A percentile compares a stretch with the other conserved stretches of the same genome.
Evolutionary conservation across 1,284 basidiomycete species (phyloP).

Genomic region (Boletus mariae): DNA sequence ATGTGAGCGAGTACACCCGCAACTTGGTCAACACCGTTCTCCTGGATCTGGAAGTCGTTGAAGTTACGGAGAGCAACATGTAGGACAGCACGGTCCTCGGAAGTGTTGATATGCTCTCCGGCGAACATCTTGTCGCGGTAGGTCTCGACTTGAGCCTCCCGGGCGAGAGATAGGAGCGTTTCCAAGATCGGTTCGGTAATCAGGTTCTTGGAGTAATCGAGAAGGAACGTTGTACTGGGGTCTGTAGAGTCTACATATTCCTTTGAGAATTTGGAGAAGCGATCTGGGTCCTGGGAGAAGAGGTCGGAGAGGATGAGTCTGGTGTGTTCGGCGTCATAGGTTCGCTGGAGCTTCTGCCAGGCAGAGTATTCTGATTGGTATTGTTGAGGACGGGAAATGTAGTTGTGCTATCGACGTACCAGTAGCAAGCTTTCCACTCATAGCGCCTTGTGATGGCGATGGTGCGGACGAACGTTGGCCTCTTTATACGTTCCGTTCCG

Average conservation of each 20-base stretch:
- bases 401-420: slow-evolving; percentile 30
- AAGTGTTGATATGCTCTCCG: slow-evolving; percentile 97
- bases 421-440: slow-evolving; percentile 55
- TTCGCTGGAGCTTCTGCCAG: slow-evolving; percentile 89
- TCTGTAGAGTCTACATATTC: slow-evolving; percentile 69
- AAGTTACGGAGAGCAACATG: slow-evolving; percentile 94
- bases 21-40: slow-evolving; percentile 84
- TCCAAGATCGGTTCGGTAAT: slow-evolving; percentile 84
- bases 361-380: slow-evolving; percentile 67
- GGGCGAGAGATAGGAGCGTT: slow-evolving; percentile 75
- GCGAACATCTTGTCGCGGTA: slow-evolving; percentile 92
- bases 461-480: slow-evolving; percentile 4
- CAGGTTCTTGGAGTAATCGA: slow-evolving; percentile 97
- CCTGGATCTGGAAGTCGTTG: slow-evolving; percentile 70
- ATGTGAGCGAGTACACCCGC: slow-evolving; percentile 86
- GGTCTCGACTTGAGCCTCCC: slow-evolving; percentile 84
- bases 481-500: not conserved
- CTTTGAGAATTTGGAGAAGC: slow-evolving; percentile 84
- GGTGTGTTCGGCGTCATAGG: slow-evolving; percentile 74
- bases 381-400: not conserved
- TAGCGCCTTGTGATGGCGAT: slow-evolving; percentile 22
- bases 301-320: slow-evolving; percentile 87
- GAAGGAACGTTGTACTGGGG: slow-evolving; percentile 76
- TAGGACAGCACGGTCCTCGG: slow-evolving; percentile 93
- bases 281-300: slow-evolving; percentile 82